These are phyloP conservation scores for Fraxinus baroniana DNA, from an alignment of 305 asterid genomes.

Conservation along the genomic window DNA sequence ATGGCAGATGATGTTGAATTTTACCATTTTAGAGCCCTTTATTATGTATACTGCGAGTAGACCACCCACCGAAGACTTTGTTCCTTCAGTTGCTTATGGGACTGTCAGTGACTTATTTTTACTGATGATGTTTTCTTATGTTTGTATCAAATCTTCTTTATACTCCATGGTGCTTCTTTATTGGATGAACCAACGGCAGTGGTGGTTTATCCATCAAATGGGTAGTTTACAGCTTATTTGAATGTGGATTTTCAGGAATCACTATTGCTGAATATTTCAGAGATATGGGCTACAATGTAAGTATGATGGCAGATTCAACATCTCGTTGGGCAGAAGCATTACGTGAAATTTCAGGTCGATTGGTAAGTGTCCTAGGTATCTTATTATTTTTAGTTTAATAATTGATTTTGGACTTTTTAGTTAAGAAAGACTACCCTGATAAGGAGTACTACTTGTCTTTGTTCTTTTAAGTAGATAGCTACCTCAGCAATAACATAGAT, in stretches of 20 bases:
- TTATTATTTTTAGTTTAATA: slow-evolving; percentile 4
- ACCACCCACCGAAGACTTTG: neutral
- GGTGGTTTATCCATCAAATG: slow-evolving; percentile 10
- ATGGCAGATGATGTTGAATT: neutral
- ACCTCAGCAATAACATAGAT: neutral
- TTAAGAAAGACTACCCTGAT: slow-evolving; percentile 7
- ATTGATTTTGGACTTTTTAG: slow-evolving; percentile 1
- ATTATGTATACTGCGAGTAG: neutral
- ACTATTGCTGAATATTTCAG: slow-evolving; percentile 96
- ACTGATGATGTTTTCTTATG: neutral
- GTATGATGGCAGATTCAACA: slow-evolving; percentile 99
- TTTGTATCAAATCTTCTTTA: neutral
- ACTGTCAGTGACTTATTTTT: neutral
- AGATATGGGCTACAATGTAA: slow-evolving; percentile 99
- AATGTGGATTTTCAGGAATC: slow-evolving; percentile 68
- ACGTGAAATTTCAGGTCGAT: slow-evolving; percentile 98
- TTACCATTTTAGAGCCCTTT: neutral
- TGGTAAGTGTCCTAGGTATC: slow-evolving; percentile 52
- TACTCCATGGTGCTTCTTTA: neutral
- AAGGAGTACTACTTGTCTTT: slow-evolving; percentile 9
- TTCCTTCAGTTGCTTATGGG: slow-evolving; percentile 4
- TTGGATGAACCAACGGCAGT: neutral
- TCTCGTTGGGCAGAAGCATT: slow-evolving; percentile 99
- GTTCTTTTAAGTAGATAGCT: neutral
- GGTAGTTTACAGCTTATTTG: slow-evolving; percentile 6